Conservation (phyloP, 2,329 filamentous ascomycete species). For the Botrytis cinerea region DNA sequence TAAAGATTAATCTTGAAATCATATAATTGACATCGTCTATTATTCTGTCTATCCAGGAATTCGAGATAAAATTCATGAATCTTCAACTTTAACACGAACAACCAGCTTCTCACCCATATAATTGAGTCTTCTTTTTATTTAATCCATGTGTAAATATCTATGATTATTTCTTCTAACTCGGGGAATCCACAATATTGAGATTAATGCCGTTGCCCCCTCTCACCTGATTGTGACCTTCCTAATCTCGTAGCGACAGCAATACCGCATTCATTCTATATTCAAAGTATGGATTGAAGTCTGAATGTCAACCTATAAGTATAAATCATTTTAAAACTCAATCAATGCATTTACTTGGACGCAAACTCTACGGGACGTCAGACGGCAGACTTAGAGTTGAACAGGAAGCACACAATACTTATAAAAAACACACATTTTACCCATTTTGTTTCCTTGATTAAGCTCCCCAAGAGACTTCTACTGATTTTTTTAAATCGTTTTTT, state of each 20-base stretch:
- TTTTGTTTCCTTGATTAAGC: neutral
- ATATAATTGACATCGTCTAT: neutral
- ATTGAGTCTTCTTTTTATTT: neutral
- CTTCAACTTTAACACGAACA: neutral
- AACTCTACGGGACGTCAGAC: neutral
- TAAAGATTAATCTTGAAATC: neutral
- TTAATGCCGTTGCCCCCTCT: neutral
- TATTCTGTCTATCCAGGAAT: no score
- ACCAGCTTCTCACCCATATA: neutral
- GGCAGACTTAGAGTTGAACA: neutral
- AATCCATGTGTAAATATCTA: neutral
- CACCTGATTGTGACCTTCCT: neutral
- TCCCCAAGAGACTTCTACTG: neutral
- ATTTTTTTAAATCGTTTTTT: rapidly evolving
- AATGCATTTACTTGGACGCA: no score
- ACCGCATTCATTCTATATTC: no score
- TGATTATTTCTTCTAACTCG: neutral
- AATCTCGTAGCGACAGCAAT: neutral
- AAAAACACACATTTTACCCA: neutral
- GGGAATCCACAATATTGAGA: neutral
- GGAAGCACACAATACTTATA: neutral
- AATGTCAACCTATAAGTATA: no score
- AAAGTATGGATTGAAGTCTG: no score
- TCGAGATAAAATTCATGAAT: no score
- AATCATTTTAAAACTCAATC: no score